Evolutionary conservation across 2,329 filamentous ascomycete genomes (phyloP).

Genomic region (Aspergillus novoparasiticus): DNA sequence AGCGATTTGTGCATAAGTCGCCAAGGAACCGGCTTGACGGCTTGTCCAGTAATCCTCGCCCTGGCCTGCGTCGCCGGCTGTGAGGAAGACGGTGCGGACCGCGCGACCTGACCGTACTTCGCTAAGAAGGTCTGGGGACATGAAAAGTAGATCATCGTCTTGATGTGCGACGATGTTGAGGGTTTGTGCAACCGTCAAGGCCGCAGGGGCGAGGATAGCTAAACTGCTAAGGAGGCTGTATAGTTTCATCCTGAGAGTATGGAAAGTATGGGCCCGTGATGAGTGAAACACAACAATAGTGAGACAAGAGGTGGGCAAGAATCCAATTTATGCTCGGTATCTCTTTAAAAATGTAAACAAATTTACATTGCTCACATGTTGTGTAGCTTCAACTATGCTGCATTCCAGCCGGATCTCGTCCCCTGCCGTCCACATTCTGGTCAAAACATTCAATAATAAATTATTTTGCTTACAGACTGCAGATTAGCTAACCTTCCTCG

Average conservation of each 20-base stretch:
- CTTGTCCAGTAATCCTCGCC: slow-evolving; percentile 17
- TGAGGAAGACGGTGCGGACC: slow-evolving; percentile 22
- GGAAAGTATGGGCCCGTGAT: neutral
- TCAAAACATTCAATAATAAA: neutral
- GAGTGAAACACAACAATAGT: too few relatives aligned
- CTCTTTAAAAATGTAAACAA: neutral
- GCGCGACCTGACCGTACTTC: slow-evolving; percentile 14
- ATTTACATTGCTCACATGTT: neutral
- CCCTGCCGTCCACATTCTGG: neutral
- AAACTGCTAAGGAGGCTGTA: neutral
- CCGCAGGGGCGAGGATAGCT: slow-evolving; percentile 1
- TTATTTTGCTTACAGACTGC: neutral
- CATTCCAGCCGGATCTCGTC: neutral
- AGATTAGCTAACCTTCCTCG: neutral
- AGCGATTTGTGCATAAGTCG: slow-evolving; percentile 19
- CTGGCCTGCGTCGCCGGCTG: slow-evolving; percentile 21
- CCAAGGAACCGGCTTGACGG: slow-evolving; percentile 16
- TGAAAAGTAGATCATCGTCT: slow-evolving; percentile 25
- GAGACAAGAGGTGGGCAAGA: neutral
- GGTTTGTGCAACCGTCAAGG: slow-evolving; percentile 8
- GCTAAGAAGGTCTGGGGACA: slow-evolving; percentile 18
- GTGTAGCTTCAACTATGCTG: neutral
- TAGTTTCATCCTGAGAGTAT: neutral
- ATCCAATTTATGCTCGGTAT: neutral
- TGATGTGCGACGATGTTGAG: slow-evolving; percentile 25